Evolutionary conservation across 192 early-diverging fungal species (phyloP).

Genomic region (Coemansia sp.): DNA sequence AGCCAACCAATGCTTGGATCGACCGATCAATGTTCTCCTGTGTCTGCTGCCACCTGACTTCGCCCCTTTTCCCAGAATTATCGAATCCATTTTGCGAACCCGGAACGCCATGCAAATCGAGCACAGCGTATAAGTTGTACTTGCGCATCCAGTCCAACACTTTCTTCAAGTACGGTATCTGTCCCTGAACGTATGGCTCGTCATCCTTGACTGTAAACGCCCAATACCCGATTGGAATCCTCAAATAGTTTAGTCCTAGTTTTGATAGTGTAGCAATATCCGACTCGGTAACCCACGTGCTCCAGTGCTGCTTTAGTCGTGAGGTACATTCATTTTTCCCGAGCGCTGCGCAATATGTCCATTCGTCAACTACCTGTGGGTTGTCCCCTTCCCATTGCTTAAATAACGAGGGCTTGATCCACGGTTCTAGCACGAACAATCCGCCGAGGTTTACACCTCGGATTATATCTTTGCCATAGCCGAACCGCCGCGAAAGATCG

Average conservation of each 20-base stretch:
- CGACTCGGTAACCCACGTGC: constrained; percentile 56
- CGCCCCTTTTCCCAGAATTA: constrained; percentile 55
- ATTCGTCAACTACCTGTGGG: constrained; percentile 56
- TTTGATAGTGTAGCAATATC: constrained; percentile 53
- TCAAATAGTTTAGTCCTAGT: constrained; percentile 55
- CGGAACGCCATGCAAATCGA: constrained; percentile 61
- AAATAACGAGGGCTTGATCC: constrained; percentile 57
- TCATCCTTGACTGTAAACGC: constrained; percentile 52
- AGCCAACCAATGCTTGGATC: constrained; percentile 47
- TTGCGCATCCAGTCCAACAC: constrained; percentile 51
- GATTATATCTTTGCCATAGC: constrained; percentile 41
- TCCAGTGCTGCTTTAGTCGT: constrained; percentile 53
- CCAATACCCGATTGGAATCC: constrained; percentile 66
- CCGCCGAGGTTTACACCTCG: constrained; percentile 63
- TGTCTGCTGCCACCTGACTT: constrained; percentile 47
- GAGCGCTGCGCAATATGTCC: constrained; percentile 56
- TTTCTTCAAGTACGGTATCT: constrained; percentile 36
- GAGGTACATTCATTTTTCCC: constrained; percentile 37
- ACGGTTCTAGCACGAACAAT: constrained; percentile 60
- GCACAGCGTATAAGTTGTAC: constrained; percentile 54
- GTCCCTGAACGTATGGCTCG: constrained; percentile 58
- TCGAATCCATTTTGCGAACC: constrained; percentile 66
- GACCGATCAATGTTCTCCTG: constrained; percentile 59
- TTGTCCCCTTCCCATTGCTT: constrained; percentile 42
- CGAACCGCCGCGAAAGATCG: constrained; percentile 23